Evolutionary conservation across 2,329 filamentous ascomycete genomes (phyloP).

Genomic region (Colletotrichum brevisporum): DNA sequence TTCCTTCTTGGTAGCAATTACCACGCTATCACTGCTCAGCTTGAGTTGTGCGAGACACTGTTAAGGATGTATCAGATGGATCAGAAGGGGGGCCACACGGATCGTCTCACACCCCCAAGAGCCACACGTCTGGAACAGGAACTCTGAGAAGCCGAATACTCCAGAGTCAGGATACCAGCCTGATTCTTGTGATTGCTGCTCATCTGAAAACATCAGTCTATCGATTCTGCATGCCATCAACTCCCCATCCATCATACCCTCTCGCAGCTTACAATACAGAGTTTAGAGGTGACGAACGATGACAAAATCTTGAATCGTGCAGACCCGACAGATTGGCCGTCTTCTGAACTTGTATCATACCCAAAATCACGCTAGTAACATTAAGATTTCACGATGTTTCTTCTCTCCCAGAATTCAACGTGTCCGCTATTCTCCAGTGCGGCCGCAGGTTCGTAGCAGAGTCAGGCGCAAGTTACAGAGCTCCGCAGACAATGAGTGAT

Average conservation of each 20-base stretch:
- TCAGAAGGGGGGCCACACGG: background rate
- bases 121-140: constrained; percentile 36
- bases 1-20: background rate
- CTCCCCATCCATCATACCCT: background rate
- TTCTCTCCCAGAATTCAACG: too few species aligned
- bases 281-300: constrained; percentile 7
- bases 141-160: constrained; percentile 31
- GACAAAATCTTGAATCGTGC: background rate
- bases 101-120: constrained; percentile 21
- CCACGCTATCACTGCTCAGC: background rate
- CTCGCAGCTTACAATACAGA: background rate
- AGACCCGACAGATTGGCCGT: background rate
- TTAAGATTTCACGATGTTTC: background rate
- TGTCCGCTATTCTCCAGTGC: background rate
- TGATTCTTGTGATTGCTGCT: constrained; percentile 8
- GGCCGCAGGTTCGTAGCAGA: background rate
- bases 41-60: rapidly evolving
- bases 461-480: background rate
- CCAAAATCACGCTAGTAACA: background rate
- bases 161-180: constrained; percentile 20
- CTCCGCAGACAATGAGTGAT: background rate
- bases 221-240: constrained; percentile 4
- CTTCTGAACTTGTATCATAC: background rate
- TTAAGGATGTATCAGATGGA: constrained; percentile 5
- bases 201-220: constrained; percentile 30